phyloP scores from a whole-genome alignment of 805 yeast genomes.

The Ascoidea tarda region DNA sequence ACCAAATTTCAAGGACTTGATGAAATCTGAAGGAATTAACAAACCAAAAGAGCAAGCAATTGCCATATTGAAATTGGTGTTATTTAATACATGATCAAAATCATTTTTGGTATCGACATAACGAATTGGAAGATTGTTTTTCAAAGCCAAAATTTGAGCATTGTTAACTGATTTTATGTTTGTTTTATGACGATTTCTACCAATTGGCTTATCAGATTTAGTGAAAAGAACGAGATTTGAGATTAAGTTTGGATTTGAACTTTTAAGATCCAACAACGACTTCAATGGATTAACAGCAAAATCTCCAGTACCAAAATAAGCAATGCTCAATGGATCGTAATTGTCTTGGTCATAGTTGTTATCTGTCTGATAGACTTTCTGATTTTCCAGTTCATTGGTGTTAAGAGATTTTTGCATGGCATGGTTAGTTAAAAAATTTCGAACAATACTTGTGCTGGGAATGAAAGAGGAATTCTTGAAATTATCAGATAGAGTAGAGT shows the following conservation, averaged over 20 bases:
- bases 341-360: too few relatives aligned
- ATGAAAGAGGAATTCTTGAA: too few relatives aligned
- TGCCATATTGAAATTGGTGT: slow-evolving; percentile 37
- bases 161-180: too few relatives aligned
- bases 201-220: slow-evolving; percentile 46
- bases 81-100: slow-evolving; percentile 16
- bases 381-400: too few relatives aligned
- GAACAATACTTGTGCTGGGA: too few relatives aligned
- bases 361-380: too few relatives aligned
- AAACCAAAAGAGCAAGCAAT: slow-evolving; percentile 90
- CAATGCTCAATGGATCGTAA: slow-evolving; percentile 22
- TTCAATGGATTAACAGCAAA: slow-evolving; percentile 47
- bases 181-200: slow-evolving; percentile 26
- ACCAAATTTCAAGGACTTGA: slow-evolving; percentile 35
- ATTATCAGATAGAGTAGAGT: too few relatives aligned
- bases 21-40: slow-evolving; percentile 53
- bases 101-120: slow-evolving; percentile 35
- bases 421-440: too few relatives aligned
- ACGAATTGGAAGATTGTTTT: slow-evolving; percentile 42
- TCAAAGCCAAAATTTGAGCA: slow-evolving; percentile 15
- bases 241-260: slow-evolving; percentile 11
- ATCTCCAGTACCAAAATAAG: slow-evolving; percentile 68
- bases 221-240: slow-evolving; percentile 45
- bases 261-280: slow-evolving; percentile 18
- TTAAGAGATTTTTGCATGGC: too few relatives aligned